Evolutionary conservation across 352 stramenopile species (phyloP), one percentile per base, ranked within the genome.

Genomic region (Phytopythium oedochilum): DNA sequence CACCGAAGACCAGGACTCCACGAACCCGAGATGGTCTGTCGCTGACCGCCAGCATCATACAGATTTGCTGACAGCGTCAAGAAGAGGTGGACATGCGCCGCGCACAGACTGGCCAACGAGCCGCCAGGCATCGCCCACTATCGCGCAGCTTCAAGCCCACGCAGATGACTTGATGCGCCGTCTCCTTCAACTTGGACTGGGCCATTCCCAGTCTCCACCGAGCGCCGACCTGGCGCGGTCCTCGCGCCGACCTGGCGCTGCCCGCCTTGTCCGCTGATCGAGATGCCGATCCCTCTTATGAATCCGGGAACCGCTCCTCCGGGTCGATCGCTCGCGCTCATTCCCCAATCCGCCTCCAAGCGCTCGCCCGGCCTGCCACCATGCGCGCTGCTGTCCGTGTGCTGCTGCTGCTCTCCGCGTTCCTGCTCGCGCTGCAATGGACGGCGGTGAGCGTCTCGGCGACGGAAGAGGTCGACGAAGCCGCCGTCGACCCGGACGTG

Each of bases 401-500:
- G 12, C 34, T 39, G 42, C 28, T 31, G n/a, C 10, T 31, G 3
- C 28, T 31, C 3, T 48, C 22, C 42, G 31, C 42, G 42, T 23
- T 39, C 11, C 28, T 52, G 12, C 3, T 35, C 15, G 45, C 26
- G 26, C 14, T 52, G 26, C 17, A 22, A 17, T 22, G 6, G 14
- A 4, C 47, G 7, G 31, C 49, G 10, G 61, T 29, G 51, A 45
- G 10, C 23, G 11, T 64, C 23, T n/a, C 51, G 2, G 25, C 66
- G 46, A 12, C 42, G 2, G 60, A 32, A 28, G 38, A 60, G 36
- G 55, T 53, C 12, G 55, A 51, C 10, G 55, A 61, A 14, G 52
- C 68, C 20, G 50, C 57, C 10, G 49, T 72, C 2, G 66, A 75
- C 26, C 34, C 53, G 20, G 63, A 75, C 20, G 66, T 63, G 18